These are phyloP conservation scores for Clonostachys solani DNA, from an alignment of 2,329 filamentous ascomycete species.

Conservation along the genomic window DNA sequence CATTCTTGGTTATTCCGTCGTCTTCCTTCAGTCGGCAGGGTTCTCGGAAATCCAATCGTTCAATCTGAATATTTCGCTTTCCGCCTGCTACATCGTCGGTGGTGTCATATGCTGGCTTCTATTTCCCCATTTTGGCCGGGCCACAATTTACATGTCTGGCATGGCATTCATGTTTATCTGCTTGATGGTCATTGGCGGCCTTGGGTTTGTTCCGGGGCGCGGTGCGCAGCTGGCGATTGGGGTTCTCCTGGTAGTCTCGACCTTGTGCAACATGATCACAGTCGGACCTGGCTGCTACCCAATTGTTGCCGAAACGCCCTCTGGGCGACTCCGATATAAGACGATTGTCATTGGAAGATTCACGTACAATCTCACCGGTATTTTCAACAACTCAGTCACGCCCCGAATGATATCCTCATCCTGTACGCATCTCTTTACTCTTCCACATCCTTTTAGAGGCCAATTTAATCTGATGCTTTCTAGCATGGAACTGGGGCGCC, in stretches of 20 bases:
- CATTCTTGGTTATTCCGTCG: conserved; percentile 56
- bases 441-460: no score
- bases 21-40: conserved; percentile 39
- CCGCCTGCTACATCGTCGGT: conserved; percentile 36
- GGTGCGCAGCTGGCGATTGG: conserved; percentile 42
- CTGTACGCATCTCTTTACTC: no score
- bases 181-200: conserved; percentile 37
- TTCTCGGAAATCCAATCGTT: conserved; percentile 24
- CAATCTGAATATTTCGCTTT: conserved; percentile 37
- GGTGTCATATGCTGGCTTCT: conserved; percentile 40
- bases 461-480: background rate
- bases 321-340: conserved; percentile 37
- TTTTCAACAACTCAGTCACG: conserved; percentile 39
- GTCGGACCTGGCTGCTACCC: background rate
- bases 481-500: conserved; percentile 41
- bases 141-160: conserved; percentile 37
- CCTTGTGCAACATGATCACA: conserved; percentile 36
- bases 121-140: conserved; percentile 36
- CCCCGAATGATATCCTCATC: conserved; percentile 40
- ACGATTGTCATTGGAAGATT: conserved; percentile 38
- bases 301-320: conserved; percentile 30
- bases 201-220: conserved; percentile 44
- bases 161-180: conserved; percentile 41
- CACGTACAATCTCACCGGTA: conserved; percentile 42
- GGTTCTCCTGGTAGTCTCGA: conserved; percentile 37